Evolutionary conservation across 352 stramenopile genomes (phyloP).

Genomic region (Phytophthora vignae): DNA sequence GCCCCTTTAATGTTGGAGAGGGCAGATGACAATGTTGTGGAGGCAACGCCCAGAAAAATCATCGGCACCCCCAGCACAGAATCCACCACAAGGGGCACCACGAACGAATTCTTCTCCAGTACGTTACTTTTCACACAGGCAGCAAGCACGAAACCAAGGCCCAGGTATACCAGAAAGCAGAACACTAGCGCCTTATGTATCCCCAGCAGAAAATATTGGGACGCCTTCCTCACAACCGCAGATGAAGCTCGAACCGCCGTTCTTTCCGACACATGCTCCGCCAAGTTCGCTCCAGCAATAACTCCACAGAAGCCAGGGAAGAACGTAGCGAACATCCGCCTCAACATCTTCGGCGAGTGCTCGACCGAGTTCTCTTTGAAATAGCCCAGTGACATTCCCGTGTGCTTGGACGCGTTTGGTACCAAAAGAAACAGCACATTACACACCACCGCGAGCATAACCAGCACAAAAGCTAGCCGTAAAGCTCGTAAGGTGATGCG

Average conservation of each 20-base stretch:
- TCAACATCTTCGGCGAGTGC: slow-evolving; percentile 18
- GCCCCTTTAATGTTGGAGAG: slow-evolving; percentile 57
- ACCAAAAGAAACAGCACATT: slow-evolving; percentile 48
- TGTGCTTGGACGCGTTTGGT: slow-evolving; percentile 35
- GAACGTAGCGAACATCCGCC: slow-evolving; percentile 52
- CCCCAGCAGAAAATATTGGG: slow-evolving; percentile 51
- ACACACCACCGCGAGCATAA: slow-evolving; percentile 43
- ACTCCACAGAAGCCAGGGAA: slow-evolving; percentile 58
- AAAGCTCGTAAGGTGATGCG: slow-evolving; percentile 31
- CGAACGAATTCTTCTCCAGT: slow-evolving; percentile 43
- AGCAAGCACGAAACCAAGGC: slow-evolving; percentile 43
- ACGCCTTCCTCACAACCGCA: slow-evolving; percentile 20
- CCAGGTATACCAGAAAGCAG: slow-evolving; percentile 41
- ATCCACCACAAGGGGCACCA: slow-evolving; percentile 56
- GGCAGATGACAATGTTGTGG: slow-evolving; percentile 54
- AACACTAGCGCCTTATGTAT: slow-evolving; percentile 55
- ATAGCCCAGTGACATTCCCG: slow-evolving; percentile 34
- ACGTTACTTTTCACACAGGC: slow-evolving; percentile 36
- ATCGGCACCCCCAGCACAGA: slow-evolving; percentile 51
- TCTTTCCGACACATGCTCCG: slow-evolving; percentile 38
- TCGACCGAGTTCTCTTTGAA: slow-evolving; percentile 40
- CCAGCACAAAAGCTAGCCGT: slow-evolving; percentile 47
- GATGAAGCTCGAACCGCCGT: slow-evolving; percentile 1
- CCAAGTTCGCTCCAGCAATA: slow-evolving; percentile 45
- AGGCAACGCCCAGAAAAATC: slow-evolving; percentile 52